phyloP scores from a whole-genome alignment of 768 basidiomycete genomes.

The Termitomyces sp. region DNA sequence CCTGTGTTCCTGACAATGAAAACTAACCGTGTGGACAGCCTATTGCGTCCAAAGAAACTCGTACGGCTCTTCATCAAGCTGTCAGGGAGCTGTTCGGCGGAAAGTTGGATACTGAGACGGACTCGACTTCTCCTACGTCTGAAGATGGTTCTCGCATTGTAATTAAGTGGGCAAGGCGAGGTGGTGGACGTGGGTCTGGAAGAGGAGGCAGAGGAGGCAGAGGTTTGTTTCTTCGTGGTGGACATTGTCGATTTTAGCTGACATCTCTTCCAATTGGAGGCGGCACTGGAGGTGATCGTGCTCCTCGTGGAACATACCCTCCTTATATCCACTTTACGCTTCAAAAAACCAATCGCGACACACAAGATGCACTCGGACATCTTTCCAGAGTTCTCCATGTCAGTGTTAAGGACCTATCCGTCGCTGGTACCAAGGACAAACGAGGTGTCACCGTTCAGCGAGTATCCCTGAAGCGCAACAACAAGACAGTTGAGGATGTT shows the following conservation, averaged over 20 bases:
- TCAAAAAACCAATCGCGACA: slow-evolving; percentile 97
- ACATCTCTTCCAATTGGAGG: neutral
- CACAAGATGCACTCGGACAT: slow-evolving; percentile 86
- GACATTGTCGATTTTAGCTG: neutral
- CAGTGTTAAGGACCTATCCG: slow-evolving; percentile 73
- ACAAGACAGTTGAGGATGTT: slow-evolving; percentile 73
- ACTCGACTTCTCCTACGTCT: slow-evolving; percentile 36
- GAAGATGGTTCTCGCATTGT: slow-evolving; percentile 74
- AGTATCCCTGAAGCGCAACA: slow-evolving; percentile 74
- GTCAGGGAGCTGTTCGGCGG: slow-evolving; percentile 80
- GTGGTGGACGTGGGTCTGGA: slow-evolving; percentile 43
- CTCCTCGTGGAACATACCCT: slow-evolving; percentile 62
- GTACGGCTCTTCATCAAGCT: slow-evolving; percentile 77
- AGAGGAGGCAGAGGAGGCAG: slow-evolving; percentile 37
- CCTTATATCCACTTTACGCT: slow-evolving; percentile 95
- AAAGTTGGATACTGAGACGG: slow-evolving; percentile 81
- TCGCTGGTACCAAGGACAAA: slow-evolving; percentile 98
- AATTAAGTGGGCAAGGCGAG: slow-evolving; percentile 69
- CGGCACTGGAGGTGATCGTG: slow-evolving; percentile 29
- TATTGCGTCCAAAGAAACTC: slow-evolving; percentile 72
- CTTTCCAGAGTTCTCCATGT: slow-evolving; percentile 76
- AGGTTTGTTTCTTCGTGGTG: slow-evolving; percentile 10
- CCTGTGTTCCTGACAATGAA: slow-evolving; percentile 5
- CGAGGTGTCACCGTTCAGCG: slow-evolving; percentile 94
- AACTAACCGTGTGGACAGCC: slow-evolving; percentile 44